Percentiles rank a stretch among this genome's conserved stretches.
Conservation (phyloP, 75 land plant genomes). For the Sequoia sempervirens region DNA sequence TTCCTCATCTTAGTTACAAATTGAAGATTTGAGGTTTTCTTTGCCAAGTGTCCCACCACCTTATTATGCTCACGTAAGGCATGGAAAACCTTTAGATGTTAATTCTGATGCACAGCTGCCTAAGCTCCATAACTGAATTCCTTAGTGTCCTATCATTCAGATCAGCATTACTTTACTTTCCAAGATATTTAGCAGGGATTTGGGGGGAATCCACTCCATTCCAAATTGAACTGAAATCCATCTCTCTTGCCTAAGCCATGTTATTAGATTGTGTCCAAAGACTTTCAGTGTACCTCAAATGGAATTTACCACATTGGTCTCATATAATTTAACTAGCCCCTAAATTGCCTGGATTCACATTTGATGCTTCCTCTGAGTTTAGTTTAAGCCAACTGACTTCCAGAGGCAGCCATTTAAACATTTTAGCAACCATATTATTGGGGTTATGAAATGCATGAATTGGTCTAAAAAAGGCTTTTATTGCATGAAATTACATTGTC, state of each 20-base stretch:
- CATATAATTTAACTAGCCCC: background rate
- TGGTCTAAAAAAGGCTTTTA: background rate
- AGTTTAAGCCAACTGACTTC: background rate
- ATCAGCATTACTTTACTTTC: background rate
- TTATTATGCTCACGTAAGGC: too few species aligned
- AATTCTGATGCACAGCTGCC: background rate
- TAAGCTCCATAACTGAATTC: background rate
- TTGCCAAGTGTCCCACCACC: too few species aligned
- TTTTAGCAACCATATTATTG: background rate
- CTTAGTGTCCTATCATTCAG: background rate
- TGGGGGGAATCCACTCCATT: background rate
- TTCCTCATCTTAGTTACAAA: background rate
- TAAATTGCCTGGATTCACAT: background rate
- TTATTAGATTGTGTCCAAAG: background rate
- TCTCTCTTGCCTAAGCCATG: background rate
- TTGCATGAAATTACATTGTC: background rate
- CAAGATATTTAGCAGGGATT: background rate
- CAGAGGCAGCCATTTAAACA: background rate
- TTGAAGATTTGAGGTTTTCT: too few species aligned
- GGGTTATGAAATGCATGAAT: background rate
- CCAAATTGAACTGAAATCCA: background rate
- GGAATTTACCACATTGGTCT: background rate
- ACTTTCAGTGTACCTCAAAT: too few species aligned
- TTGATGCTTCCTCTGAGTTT: background rate
- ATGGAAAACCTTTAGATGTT: too few species aligned